phyloP scores from a whole-genome alignment of 2,329 filamentous ascomycete species.

The Fusarium sp. region DNA sequence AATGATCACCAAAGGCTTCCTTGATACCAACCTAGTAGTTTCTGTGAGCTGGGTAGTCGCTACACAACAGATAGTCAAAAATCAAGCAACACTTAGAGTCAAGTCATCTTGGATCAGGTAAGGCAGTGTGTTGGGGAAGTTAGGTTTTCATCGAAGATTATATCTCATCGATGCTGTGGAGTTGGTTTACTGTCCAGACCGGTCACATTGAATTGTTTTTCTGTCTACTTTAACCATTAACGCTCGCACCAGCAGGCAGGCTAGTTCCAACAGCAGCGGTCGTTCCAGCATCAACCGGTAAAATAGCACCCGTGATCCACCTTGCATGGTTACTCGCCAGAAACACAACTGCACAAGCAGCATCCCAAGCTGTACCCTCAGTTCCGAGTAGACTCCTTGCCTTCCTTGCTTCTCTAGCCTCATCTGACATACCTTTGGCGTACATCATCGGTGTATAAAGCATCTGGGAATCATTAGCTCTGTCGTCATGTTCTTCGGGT shows the following conservation, averaged over 20 bases:
- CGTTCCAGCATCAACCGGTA: conserved; percentile 57
- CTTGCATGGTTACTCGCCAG: conserved; percentile 55
- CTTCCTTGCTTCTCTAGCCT: conserved; percentile 53
- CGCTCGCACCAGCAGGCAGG: conserved; percentile 43
- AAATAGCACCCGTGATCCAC: conserved; percentile 57
- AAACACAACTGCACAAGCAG: conserved; percentile 54
- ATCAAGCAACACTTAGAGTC: too few species aligned
- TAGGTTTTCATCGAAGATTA: too few species aligned
- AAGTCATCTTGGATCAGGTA: too few species aligned
- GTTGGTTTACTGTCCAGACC: too few species aligned
- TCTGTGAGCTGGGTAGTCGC: too few species aligned
- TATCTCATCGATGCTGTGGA: too few species aligned
- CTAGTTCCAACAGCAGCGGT: conserved; percentile 45
- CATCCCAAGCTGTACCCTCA: conserved; percentile 59
- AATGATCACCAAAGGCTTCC: rapidly evolving
- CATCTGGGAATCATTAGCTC: conserved; percentile 48
- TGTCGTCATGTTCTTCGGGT: neutral
- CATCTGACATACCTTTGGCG: conserved; percentile 53
- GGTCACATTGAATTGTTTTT: too few species aligned
- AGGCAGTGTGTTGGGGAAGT: too few species aligned
- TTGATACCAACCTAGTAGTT: too few species aligned
- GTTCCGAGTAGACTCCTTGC: conserved; percentile 54
- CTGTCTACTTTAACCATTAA: conserved; percentile 34
- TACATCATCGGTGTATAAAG: conserved; percentile 62
- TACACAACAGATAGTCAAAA: too few species aligned